Evolutionary conservation across 2,329 filamentous ascomycete genomes (phyloP).

Genomic region (Sarocladium brachiariae): DNA sequence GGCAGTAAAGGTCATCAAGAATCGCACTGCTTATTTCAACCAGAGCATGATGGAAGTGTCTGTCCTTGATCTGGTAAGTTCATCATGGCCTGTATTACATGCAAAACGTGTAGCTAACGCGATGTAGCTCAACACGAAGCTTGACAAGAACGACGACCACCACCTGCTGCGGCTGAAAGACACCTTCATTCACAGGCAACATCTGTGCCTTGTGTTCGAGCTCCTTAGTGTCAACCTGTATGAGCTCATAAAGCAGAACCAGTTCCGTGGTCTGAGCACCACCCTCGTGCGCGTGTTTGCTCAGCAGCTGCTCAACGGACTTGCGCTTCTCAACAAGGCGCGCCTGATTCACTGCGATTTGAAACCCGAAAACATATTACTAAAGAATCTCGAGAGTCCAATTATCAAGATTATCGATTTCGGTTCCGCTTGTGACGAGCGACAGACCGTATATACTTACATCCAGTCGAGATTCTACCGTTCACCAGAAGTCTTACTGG

Average conservation of each 20-base stretch:
- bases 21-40: constrained; percentile 98
- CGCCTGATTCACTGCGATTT: constrained; percentile 96
- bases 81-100: not conserved
- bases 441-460: constrained; percentile 98
- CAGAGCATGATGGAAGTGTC: constrained; percentile 99
- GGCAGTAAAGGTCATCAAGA: constrained; percentile 98
- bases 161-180: constrained; percentile 92
- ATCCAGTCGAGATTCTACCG: constrained; percentile 98
- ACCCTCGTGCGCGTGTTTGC: constrained; percentile 96
- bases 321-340: constrained; percentile 90
- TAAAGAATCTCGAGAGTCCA: constrained; percentile 97
- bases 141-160: constrained; percentile 98
- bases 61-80: constrained; percentile 78
- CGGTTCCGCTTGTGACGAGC: constrained; percentile 94
- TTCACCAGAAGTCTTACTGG: constrained; percentile 92
- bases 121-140: constrained; percentile 77
- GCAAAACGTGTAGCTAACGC: constrained; percentile 25
- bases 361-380: constrained; percentile 94
- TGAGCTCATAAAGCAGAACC: constrained; percentile 98
- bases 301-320: constrained; percentile 87
- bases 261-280: constrained; percentile 94
- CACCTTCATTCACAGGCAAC: constrained; percentile 95
- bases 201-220: constrained; percentile 94
- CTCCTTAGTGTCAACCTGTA: constrained; percentile 95
- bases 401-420: constrained; percentile 99